Evolutionary conservation across 768 basidiomycete genomes (phyloP).

Genomic region (Leccinum olivaceopallidum): DNA sequence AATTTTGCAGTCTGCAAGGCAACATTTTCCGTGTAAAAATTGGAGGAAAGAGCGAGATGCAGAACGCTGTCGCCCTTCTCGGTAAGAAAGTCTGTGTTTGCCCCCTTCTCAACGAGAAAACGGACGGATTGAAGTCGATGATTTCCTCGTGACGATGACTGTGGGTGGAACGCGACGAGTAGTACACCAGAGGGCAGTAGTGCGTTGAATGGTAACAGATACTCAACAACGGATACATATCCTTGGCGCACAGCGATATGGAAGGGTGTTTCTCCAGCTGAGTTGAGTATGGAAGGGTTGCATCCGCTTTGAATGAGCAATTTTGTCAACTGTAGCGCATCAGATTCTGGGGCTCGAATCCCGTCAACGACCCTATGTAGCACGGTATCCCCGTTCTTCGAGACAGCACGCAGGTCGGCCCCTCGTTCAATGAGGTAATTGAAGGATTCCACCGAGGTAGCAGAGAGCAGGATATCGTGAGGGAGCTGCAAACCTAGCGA

Average conservation of each 20-base stretch:
- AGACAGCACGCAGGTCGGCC: neutral
- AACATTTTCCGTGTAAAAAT: neutral
- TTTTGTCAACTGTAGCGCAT: neutral
- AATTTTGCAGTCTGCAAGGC: neutral
- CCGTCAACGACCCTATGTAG: neutral
- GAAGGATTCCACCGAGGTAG: neutral
- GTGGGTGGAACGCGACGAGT: neutral
- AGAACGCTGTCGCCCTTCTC: neutral
- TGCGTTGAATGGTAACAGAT: neutral
- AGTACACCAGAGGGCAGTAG: neutral
- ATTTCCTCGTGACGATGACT: neutral
- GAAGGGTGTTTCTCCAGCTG: neutral
- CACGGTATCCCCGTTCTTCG: neutral
- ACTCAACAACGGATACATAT: neutral
- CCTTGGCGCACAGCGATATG: neutral
- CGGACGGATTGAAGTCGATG: neutral
- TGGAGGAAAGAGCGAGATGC: conserved; percentile 3
- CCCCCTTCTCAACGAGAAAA: conserved; percentile 3
- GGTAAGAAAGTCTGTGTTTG: neutral
- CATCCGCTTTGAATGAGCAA: neutral
- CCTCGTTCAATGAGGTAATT: neutral
- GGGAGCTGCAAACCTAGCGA: neutral
- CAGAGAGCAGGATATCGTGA: neutral
- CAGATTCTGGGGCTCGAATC: neutral
- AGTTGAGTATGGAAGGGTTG: neutral